Evolutionary conservation across 805 yeast genomes (phyloP).

Genomic region (Cyberlindnera mrakii): DNA sequence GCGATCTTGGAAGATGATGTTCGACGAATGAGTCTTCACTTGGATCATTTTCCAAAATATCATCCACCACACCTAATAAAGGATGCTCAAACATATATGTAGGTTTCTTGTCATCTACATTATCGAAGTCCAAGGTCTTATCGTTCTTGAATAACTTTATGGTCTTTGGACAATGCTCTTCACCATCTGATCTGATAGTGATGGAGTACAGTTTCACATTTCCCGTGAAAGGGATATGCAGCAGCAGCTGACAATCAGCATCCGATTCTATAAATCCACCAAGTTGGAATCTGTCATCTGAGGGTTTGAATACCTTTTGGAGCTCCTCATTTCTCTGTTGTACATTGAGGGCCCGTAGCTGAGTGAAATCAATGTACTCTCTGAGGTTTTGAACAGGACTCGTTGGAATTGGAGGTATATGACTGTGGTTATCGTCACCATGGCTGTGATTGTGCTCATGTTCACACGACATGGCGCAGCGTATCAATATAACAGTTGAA

Average conservation of each 20-base stretch:
- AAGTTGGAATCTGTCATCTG: constrained; percentile 42
- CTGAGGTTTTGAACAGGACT: constrained; percentile 61
- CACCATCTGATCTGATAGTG: constrained; percentile 59
- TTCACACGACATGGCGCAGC: constrained; percentile 12
- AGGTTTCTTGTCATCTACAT: constrained; percentile 41
- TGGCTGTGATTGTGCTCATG: constrained; percentile 24
- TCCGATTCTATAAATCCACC: constrained; percentile 53
- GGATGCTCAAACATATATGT: constrained; percentile 59
- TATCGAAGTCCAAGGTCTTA: constrained; percentile 66
- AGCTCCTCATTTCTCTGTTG: constrained; percentile 43
- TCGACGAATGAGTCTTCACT: constrained; percentile 60
- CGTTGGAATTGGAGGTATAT: constrained; percentile 64
- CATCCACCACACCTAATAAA: constrained; percentile 52
- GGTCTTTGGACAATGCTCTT: constrained; percentile 58
- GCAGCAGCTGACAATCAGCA: constrained; percentile 73
- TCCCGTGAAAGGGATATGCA: constrained; percentile 77
- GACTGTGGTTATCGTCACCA: constrained; percentile 19
- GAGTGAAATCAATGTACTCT: constrained; percentile 51
- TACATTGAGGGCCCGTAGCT: constrained; percentile 60
- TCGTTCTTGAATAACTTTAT: constrained; percentile 72
- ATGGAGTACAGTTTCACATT: constrained; percentile 70
- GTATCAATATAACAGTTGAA: no score
- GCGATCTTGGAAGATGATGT: constrained; percentile 70
- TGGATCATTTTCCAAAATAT: constrained; percentile 22
- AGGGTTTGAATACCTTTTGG: constrained; percentile 40